phyloP scores from a whole-genome alignment of 805 yeast genomes.

The Ogataea sp. region DNA sequence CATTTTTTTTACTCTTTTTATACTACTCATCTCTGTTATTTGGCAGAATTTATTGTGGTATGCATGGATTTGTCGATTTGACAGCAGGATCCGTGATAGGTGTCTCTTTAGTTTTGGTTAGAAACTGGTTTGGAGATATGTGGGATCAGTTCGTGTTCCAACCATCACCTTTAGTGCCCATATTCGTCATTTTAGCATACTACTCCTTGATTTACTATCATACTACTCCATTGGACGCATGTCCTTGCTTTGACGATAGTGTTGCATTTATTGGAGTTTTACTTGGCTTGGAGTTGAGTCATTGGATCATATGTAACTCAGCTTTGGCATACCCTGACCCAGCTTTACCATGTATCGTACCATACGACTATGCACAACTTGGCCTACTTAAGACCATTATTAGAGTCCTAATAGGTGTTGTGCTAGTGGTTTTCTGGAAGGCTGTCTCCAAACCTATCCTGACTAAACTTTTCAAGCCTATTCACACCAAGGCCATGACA shows the following conservation, averaged over 20 bases:
- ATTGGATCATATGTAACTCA: slow-evolving; percentile 34
- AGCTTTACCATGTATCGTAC: slow-evolving; percentile 24
- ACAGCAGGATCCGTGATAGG: slow-evolving; percentile 63
- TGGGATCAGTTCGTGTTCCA: slow-evolving; percentile 40
- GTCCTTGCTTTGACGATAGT: slow-evolving; percentile 94
- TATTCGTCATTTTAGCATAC: slow-evolving; percentile 33
- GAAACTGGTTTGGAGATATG: slow-evolving; percentile 30
- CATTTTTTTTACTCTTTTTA: slow-evolving; percentile 19
- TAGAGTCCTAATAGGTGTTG: slow-evolving; percentile 57
- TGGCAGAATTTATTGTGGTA: slow-evolving; percentile 91
- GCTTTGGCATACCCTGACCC: background rate
- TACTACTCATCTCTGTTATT: slow-evolving; percentile 60
- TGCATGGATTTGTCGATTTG: slow-evolving; percentile 90
- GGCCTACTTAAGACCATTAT: slow-evolving; percentile 34
- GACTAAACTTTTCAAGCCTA: slow-evolving; percentile 48
- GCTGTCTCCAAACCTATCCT: slow-evolving; percentile 60
- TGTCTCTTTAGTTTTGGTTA: slow-evolving; percentile 33
- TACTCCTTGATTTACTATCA: slow-evolving; percentile 55
- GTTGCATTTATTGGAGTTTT: slow-evolving; percentile 90
- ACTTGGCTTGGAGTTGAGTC: slow-evolving; percentile 63
- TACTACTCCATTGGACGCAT: slow-evolving; percentile 81
- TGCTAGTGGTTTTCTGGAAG: slow-evolving; percentile 65
- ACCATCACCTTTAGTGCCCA: slow-evolving; percentile 19
- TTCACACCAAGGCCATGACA: slow-evolving; percentile 26
- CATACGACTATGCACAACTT: slow-evolving; percentile 30